These are phyloP conservation scores for Przewalskia tangutica DNA, from an alignment of 257 asterid genomes.

Conservation along the genomic window DNA sequence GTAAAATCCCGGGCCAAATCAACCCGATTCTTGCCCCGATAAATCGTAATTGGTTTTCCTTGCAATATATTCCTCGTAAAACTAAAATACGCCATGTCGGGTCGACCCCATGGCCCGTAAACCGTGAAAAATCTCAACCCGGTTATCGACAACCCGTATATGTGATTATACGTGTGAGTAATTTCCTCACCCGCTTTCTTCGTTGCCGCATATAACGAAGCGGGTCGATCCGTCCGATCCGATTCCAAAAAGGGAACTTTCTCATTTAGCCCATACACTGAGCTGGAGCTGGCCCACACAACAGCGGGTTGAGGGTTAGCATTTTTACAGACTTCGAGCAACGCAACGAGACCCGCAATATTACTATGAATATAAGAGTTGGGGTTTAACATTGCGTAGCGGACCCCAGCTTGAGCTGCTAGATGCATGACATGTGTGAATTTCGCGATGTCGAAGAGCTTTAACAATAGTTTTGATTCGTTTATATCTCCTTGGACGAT, in stretches of 20 bases:
- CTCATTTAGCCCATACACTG: conserved; percentile 66
- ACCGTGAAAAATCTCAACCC: conserved; percentile 74
- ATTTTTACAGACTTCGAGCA: conserved; percentile 47
- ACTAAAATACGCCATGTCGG: conserved; percentile 82
- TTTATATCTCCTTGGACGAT: conserved; percentile 54
- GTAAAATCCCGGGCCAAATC: conserved; percentile 80
- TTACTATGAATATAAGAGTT: conserved; percentile 60
- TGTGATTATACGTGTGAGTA: conserved; percentile 60
- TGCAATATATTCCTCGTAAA: conserved; percentile 51
- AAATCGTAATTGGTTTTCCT: conserved; percentile 56
- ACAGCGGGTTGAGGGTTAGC: conserved; percentile 54
- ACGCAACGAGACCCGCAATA: conserved; percentile 67
- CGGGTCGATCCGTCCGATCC: conserved; percentile 72
- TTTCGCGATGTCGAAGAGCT: conserved; percentile 41
- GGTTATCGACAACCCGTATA: conserved; percentile 66
- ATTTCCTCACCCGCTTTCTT: conserved; percentile 75
- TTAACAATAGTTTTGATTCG: conserved; percentile 40
- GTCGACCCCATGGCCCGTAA: conserved; percentile 80
- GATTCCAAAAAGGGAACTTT: conserved; percentile 62
- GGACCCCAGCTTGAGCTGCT: conserved; percentile 83
- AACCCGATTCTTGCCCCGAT: conserved; percentile 64
- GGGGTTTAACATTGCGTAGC: conserved; percentile 76
- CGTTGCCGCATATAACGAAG: conserved; percentile 71
- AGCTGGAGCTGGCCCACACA: conserved; percentile 87
- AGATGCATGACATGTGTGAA: conserved; percentile 75